Base-by-base conservation (phyloP, 257 asterid genomes). In the Nicotiana sylvestris region DNA sequence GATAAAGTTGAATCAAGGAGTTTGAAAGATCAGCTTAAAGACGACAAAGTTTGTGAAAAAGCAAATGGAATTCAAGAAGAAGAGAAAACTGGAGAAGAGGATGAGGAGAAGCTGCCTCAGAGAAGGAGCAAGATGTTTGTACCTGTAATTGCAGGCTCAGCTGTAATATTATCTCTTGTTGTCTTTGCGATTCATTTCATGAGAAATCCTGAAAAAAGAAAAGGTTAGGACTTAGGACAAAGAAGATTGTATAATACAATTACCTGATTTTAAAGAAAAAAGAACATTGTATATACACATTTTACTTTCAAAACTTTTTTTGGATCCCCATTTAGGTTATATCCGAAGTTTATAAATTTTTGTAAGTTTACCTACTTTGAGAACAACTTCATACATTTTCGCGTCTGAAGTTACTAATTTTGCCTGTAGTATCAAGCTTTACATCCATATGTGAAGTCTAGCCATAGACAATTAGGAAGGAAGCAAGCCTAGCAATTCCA, bases 81-180 rank as follows among this genome's bases (percentile, higher is more conserved):
- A 29, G 32, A 57, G 76, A 35, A 4, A 7, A 77, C 77, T 18
- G 84, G 81, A 77, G 86, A 67, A 68, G 80, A 74, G 11, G 78
- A 39, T 29, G 43, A 62, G 13, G 86, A 51, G 0, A 49, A 74
- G 11, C 16, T 27, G 43, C 80, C 62, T 74, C n/a, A 21, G 37
- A 84, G 84, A 76, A 78, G 86, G 86, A 84, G 83, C 82, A 90
- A 85, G 66, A 35, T 90, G 74, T 94, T 96, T 82, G 78, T 87
- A 27, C 97, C 98, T 1, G 46, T 90, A 30, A 86, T 94, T 33
- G 96, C 94, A n/a, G 97, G 99, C 85, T 96, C 99, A 7, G 89
- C 94, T 11, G 53, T 94, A 78, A 86, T 96, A 18, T 30, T 94
- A 58, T 93, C 98, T 18, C 68, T 94, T 7, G 92, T 92, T 43